phyloP scores from a whole-genome alignment of 352 stramenopile genomes.

The Pythium folliculosum region DNA sequence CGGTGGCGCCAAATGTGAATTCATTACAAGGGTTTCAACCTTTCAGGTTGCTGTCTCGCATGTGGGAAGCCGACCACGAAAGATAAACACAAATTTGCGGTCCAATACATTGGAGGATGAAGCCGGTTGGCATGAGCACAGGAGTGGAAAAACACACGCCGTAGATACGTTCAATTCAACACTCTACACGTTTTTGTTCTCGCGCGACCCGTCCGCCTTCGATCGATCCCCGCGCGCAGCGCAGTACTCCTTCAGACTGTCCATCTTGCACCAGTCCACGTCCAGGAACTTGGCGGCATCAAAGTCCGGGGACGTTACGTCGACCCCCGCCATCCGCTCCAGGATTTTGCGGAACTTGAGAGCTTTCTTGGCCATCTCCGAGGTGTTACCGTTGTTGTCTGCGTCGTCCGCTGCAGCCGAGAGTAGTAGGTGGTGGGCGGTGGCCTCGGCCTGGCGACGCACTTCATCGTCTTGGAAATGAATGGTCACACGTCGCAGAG shows the following conservation, averaged over 20 bases:
- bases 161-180: too few relatives aligned
- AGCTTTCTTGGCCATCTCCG: constrained; percentile 17
- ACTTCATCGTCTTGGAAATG: constrained; percentile 11
- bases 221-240: neutral
- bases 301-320: constrained; percentile 43
- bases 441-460: constrained; percentile 3
- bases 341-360: constrained; percentile 29
- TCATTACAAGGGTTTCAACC: too few relatives aligned
- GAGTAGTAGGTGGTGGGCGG: neutral
- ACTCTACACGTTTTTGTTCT: too few relatives aligned
- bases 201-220: neutral
- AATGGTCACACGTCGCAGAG: neutral
- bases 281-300: constrained; percentile 55
- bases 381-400: neutral
- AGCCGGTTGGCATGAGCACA: too few relatives aligned
- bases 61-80: too few relatives aligned
- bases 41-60: too few relatives aligned
- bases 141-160: too few relatives aligned
- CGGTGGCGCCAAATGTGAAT: too few relatives aligned
- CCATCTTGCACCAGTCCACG: constrained; percentile 37
- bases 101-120: too few relatives aligned
- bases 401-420: neutral
- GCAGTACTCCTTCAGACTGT: constrained; percentile 5
- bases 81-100: too few relatives aligned
- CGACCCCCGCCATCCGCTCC: constrained; percentile 9